Evolutionary conservation across 2,329 filamentous ascomycete species (phyloP).

Genomic region (Decorospora gaudefroyi): DNA sequence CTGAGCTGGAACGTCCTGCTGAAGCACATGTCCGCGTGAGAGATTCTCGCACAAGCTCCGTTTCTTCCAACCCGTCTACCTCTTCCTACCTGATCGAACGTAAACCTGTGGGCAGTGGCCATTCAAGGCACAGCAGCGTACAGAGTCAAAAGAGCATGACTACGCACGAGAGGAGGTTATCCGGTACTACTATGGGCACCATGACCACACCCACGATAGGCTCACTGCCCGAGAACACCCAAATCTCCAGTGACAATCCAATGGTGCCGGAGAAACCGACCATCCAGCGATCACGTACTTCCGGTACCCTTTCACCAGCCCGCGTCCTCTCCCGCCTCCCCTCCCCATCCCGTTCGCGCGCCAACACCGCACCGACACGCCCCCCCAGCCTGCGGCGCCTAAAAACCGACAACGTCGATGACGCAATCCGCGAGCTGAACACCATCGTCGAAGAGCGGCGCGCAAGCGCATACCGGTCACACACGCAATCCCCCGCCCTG

Average conservation of each 20-base stretch:
- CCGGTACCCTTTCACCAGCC: conserved; percentile 27
- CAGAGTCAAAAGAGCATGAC: conserved; percentile 32
- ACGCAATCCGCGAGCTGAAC: conserved; percentile 55
- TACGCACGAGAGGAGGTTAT: conserved; percentile 28
- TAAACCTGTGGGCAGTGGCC: conserved; percentile 41
- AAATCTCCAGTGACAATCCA: conserved; percentile 25
- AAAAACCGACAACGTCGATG: conserved; percentile 50
- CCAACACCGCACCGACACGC: conserved; percentile 44
- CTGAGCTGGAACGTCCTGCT: conserved; percentile 39
- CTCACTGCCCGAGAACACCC: conserved; percentile 33
- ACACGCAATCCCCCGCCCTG: conserved; percentile 34
- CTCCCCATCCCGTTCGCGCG: conserved; percentile 43
- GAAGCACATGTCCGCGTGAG: conserved; percentile 41
- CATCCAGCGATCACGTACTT: conserved; percentile 37
- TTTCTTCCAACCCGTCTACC: conserved; percentile 32
- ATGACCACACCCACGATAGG: conserved; percentile 34
- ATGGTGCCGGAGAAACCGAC: conserved; percentile 24
- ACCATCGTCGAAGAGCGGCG: conserved; percentile 55
- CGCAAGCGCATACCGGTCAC: conserved; percentile 45
- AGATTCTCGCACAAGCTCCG: conserved; percentile 35
- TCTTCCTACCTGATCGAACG: conserved; percentile 39
- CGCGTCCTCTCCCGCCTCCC: conserved; percentile 39
- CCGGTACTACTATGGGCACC: conserved; percentile 29
- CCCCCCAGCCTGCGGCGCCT: conserved; percentile 46
- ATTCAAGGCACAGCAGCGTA: conserved; percentile 37